Percentiles rank a stretch among this genome's conserved stretches.
Evolutionary conservation across 352 stramenopile genomes (phyloP).

Genomic region (Aphanomyces astaci): DNA sequence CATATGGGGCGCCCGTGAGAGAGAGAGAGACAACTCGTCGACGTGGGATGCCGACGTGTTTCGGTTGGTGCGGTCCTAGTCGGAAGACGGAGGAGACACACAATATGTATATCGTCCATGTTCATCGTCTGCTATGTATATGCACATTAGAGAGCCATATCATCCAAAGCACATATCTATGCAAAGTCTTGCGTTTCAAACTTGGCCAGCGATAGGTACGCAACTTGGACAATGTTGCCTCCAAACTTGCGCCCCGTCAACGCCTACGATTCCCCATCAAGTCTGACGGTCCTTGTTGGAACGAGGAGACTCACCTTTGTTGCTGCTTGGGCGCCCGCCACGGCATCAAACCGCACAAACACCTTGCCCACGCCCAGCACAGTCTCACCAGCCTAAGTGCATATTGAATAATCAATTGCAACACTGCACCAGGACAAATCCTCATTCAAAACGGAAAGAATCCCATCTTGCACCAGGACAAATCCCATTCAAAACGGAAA

Average conservation of each 20-base stretch:
- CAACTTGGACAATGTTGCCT: constrained; percentile 77
- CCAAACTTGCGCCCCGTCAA: constrained; percentile 81
- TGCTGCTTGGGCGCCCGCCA: constrained; percentile 46
- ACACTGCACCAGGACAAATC: constrained; percentile 17
- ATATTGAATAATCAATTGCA: background rate
- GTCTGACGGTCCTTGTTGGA: background rate
- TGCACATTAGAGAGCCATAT: background rate
- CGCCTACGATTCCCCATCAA: constrained; percentile 32
- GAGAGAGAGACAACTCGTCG: no score
- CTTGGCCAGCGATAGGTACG: constrained; percentile 63
- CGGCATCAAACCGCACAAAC: constrained; percentile 65
- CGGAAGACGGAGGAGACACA: no score
- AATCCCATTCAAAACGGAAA: no score
- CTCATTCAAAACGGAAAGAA: no score
- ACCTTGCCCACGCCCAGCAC: constrained; percentile 66
- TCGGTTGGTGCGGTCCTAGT: no score
- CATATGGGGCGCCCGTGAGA: no score
- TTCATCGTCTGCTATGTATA: no score
- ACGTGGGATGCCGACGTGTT: no score
- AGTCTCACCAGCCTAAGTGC: constrained; percentile 28
- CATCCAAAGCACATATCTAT: background rate
- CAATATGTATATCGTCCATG: no score
- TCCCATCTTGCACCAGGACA: no score
- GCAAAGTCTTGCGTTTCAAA: constrained; percentile 35
- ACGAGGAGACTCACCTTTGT: constrained; percentile 47